Evolutionary conservation across 768 basidiomycete species (phyloP), one percentile per base, ranked within the genome.

Genomic region (Pluteus cervinus): DNA sequence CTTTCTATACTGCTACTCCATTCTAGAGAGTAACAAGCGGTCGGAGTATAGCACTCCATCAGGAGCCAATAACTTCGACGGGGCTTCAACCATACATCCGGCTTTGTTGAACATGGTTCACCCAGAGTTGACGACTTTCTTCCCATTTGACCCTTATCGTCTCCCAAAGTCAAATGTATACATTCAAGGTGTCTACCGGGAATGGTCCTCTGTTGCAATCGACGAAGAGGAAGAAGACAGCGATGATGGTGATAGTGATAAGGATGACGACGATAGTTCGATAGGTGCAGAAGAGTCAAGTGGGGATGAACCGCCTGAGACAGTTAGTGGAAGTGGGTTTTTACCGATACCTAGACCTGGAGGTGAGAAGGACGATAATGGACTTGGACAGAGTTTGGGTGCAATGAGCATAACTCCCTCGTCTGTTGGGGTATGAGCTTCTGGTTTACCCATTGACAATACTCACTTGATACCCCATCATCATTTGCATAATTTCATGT

Each of bases 111-210:
- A 29, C 12, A 62, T 59, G 6, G 49, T 68, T 42, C 75, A 75
- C 35, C 66, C 74, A 7, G 90, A 93, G 42, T 69, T 98, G 39
- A 91, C 90, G 53, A 79, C 82, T 8, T 98, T 97, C 67, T 99
- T 99, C 68, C 96, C 96, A 0, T 99, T 99, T 55, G 96, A 99
- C 58, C 96, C 96, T 2, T 98, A 90, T 66, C 86, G 81, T 42
- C 77, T 99, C 4, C 85, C 89, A 0, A 72, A 78, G 40, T 91
- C 89, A 24, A 68, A 73, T 21, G 57, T 60, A 15, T 96, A 81
- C 51, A 85, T 99, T 38, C 79, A 88, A 37, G 69, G 68, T 7
- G 75, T 96, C 18, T 99, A 97, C 52, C 70, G 92, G 30, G 88
- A 93, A 43, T 99, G 94, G 94, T 67, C 79, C 12, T 66, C 77